These are phyloP conservation scores for Ascocoryne sarcoides DNA, from an alignment of 2,329 filamentous ascomycete species.

Conservation along the genomic window DNA sequence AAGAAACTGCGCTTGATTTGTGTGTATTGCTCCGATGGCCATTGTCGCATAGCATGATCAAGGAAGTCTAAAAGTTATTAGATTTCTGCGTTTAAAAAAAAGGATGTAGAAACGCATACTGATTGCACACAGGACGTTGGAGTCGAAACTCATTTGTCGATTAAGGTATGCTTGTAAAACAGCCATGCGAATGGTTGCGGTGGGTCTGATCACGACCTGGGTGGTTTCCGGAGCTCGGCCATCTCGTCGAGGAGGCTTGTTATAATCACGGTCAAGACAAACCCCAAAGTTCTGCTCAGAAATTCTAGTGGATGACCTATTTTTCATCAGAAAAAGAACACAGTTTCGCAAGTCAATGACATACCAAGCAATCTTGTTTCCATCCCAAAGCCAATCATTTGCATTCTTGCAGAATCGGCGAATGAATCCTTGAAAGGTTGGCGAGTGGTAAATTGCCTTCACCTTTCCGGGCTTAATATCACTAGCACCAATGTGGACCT, in stretches of 20 bases:
- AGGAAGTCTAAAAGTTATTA: constrained; percentile 52
- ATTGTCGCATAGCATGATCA: constrained; percentile 79
- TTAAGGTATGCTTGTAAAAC: constrained; percentile 58
- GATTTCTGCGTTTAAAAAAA: background rate
- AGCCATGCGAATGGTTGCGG: constrained; percentile 59
- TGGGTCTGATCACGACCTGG: constrained; percentile 52
- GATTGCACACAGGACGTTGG: constrained; percentile 66
- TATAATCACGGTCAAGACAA: constrained; percentile 62
- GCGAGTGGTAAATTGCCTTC: constrained; percentile 68
- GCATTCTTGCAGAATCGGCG: constrained; percentile 35
- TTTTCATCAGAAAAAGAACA: constrained; percentile 7
- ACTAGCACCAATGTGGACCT: constrained; percentile 60
- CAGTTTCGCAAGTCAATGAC: no score
- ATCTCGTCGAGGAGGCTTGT: constrained; percentile 18
- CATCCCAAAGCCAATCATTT: constrained; percentile 66
- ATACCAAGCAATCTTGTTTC: constrained; percentile 79
- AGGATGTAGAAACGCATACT: background rate
- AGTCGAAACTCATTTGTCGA: constrained; percentile 51
- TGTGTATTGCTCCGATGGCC: constrained; percentile 58
- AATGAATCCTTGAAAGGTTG: constrained; percentile 47
- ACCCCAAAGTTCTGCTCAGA: constrained; percentile 50
- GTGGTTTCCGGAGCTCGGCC: constrained; percentile 43
- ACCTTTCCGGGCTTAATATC: constrained; percentile 55
- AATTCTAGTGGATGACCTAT: constrained; percentile 31
- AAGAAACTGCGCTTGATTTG: constrained; percentile 82